Evolutionary conservation across 306 rosid genomes (phyloP).

Genomic region (Cucurbita ficifolia): DNA sequence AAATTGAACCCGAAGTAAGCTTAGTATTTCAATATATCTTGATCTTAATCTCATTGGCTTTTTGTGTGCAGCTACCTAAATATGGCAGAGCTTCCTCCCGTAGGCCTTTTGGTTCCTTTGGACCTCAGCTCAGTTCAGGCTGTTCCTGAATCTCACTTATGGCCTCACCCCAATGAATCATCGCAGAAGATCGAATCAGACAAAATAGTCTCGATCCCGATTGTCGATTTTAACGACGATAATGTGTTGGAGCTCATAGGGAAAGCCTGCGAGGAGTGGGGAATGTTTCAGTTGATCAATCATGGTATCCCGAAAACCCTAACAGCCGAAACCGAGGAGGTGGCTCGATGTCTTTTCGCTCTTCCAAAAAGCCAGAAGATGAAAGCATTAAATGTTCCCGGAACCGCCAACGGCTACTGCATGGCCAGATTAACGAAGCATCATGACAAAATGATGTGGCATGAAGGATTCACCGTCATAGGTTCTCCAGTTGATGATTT

Average conservation of each 20-base stretch:
- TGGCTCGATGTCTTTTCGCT: slow-evolving; percentile 11
- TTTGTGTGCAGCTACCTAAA: too few species aligned
- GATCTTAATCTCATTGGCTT: too few species aligned
- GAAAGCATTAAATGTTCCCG: slow-evolving; percentile 16
- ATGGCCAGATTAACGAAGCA: slow-evolving; percentile 13
- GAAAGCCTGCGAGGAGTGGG: slow-evolving; percentile 27
- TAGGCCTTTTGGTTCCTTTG: too few species aligned
- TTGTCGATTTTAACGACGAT: slow-evolving; percentile 19
- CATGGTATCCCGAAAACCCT: slow-evolving; percentile 24
- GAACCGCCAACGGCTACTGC: slow-evolving; percentile 28
- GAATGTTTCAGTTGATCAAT: slow-evolving; percentile 28
- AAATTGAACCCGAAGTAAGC: too few species aligned
- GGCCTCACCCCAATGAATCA: background rate
- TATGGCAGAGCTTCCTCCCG: too few species aligned
- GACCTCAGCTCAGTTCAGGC: background rate
- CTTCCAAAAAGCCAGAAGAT: slow-evolving; percentile 27
- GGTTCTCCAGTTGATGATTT: slow-evolving; percentile 28
- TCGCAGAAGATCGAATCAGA: background rate
- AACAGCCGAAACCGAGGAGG: slow-evolving; percentile 3
- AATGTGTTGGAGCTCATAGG: slow-evolving; percentile 12
- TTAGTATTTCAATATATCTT: too few species aligned
- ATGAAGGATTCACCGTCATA: slow-evolving; percentile 28
- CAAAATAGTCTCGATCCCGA: slow-evolving; percentile 6
- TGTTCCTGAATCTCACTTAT: background rate
- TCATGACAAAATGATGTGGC: slow-evolving; percentile 26